phyloP scores from a whole-genome alignment of 1,139 yeast species.

The Yarrowia galli region DNA sequence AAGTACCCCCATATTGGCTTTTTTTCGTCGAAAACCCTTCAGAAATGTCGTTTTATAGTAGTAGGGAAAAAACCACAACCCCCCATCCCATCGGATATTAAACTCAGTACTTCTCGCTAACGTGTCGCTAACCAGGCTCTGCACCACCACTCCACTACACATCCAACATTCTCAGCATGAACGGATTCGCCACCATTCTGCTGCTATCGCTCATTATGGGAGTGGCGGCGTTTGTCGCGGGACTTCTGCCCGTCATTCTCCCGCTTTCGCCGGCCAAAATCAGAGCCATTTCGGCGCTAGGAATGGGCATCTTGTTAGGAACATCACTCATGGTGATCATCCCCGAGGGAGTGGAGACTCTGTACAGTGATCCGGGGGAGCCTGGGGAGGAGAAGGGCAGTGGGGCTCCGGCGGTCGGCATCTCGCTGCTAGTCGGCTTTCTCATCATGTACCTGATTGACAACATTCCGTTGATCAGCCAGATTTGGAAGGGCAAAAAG shows the following conservation, averaged over 20 bases:
- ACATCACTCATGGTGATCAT: constrained; percentile 69
- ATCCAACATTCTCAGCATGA: constrained; percentile 9
- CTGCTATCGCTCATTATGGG: constrained; percentile 38
- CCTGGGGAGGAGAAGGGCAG: constrained; percentile 42
- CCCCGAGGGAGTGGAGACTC: constrained; percentile 71
- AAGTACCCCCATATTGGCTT: background rate
- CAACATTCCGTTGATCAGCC: constrained; percentile 46
- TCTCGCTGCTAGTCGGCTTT: constrained; percentile 59
- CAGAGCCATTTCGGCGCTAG: constrained; percentile 57
- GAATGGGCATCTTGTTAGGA: constrained; percentile 70
- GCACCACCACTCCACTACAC: background rate
- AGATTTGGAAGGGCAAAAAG: constrained; percentile 16
- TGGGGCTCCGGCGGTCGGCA: constrained; percentile 47
- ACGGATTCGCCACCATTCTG: constrained; percentile 26
- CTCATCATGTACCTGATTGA: constrained; percentile 61
- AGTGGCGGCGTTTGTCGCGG: constrained; percentile 48
- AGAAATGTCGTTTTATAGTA: too few species aligned
- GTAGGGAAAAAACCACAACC: too few species aligned
- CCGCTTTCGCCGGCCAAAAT: constrained; percentile 49
- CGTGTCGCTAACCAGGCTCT: constrained; percentile 13
- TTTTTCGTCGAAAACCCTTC: background rate
- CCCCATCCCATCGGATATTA: background rate
- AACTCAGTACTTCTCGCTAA: constrained; percentile 9
- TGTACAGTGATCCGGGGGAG: constrained; percentile 47
- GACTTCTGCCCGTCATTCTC: constrained; percentile 52